Base-by-base conservation (phyloP, 495 filamentous ascomycete genomes). In the Bathelium albidoporum region DNA sequence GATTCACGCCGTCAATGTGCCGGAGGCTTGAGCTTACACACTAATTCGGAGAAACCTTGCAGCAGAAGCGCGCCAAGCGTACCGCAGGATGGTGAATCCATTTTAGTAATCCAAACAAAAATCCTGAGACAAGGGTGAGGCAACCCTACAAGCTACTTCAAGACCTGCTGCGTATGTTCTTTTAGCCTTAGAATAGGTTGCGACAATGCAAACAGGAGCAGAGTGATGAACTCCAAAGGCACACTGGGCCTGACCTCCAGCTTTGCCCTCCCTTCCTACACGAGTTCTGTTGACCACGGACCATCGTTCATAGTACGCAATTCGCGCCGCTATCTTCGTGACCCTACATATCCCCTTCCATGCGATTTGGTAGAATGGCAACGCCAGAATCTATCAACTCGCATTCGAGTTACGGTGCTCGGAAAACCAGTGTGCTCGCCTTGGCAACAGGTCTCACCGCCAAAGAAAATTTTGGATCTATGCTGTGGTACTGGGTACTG, bases 401-500 rank as follows among this genome's bases (percentile, higher is more conserved):
- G 92, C 65, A 83, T 96, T 69, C 80, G 91, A 58, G 83, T 89
- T 66, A 85, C 88, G 72, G 83, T 96, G 28, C 90, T 90, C 65
- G 90, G 90, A 55, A 82, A 82, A 32, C 86, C 91, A 1, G 84
- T 92, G 69, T 92, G 89, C 73, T 86, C 85, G 16, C 87, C 88
- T 14, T 79, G 80, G 45, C 78, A 86, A 44, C 74, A 80, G 36
- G 78, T 82, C 65, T 82, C 81, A 58, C 87, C 88, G 24, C 92
- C 91, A 0, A 79, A 80, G 66, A 87, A 85, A 64, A 85, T 97
- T 22, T 78, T 97, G 53, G 93, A 97, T 69, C 73, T 96, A 60
- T 90, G 87, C 39, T 97, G 93, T 74, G 93, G 93, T 7, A 88
- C 88, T 18, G 93, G 85, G 31, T 85, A 93, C 66, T 96, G 93